Conservation (phyloP, 371 early-diverging fungal species). For the Circinella umbellata region DNA sequence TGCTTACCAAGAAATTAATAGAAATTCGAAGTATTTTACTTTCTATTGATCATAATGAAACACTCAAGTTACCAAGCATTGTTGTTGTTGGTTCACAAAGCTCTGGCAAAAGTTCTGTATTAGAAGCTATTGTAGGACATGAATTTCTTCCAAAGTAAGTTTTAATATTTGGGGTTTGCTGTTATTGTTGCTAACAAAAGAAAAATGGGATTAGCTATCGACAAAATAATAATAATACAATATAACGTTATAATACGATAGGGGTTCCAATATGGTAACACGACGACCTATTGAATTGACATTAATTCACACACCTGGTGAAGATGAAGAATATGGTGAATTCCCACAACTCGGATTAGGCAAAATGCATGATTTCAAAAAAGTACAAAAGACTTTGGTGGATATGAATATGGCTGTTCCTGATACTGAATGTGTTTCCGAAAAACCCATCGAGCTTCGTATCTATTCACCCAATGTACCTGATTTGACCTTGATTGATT, state of each 20-base stretch:
- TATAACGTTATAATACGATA: conserved; percentile 24
- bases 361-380: conserved; percentile 84
- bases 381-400: conserved; percentile 88
- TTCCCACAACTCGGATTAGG: conserved; percentile 92
- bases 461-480: conserved; percentile 95
- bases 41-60: conserved; percentile 76
- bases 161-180: too few relatives aligned
- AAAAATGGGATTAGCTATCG: too few relatives aligned
- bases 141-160: conserved; percentile 97
- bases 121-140: conserved; percentile 99
- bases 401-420: conserved; percentile 95
- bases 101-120: conserved; percentile 97
- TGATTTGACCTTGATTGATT: conserved; percentile 96
- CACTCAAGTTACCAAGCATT: conserved; percentile 92
- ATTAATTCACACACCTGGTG: conserved; percentile 88
- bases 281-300: conserved; percentile 98
- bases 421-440: conserved; percentile 91
- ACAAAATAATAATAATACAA: background rate
- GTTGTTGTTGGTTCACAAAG: conserved; percentile 98
- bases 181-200: background rate
- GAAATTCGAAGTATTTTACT: conserved; percentile 93
- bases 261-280: conserved; percentile 98
- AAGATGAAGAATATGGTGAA: conserved; percentile 91
- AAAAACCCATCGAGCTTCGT: conserved; percentile 92
- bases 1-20: conserved; percentile 90